These are phyloP conservation scores for Phytophthora sansomeana DNA, from an alignment of 352 stramenopile species.

Conservation along the genomic window DNA sequence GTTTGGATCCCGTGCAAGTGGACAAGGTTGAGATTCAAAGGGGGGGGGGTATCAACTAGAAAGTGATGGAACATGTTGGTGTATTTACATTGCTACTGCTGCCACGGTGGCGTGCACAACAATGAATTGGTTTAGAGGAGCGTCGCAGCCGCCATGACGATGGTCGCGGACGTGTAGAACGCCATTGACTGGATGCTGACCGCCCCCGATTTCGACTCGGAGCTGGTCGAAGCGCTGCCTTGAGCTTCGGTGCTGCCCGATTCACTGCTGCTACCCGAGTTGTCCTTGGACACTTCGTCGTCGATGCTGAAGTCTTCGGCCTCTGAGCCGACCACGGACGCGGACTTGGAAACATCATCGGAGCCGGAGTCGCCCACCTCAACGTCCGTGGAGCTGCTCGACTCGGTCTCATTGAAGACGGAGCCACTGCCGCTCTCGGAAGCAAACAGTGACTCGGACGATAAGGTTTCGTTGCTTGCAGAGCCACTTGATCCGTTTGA, in stretches of 20 bases:
- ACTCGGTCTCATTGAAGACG: conserved; percentile 6
- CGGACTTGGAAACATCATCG: background rate
- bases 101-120: background rate
- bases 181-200: conserved; percentile 9
- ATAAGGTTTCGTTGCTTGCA: conserved; percentile 3
- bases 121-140: conserved; percentile 28
- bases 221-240: conserved; percentile 3
- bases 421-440: background rate
- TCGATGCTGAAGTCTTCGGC: conserved; percentile 22
- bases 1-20: conserved; percentile 12
- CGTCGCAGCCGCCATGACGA: conserved; percentile 17
- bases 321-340: conserved; percentile 7
- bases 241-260: conserved; percentile 4
- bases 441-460: background rate
- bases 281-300: conserved; percentile 1
- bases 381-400: background rate
- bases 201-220: conserved; percentile 24
- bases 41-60: background rate
- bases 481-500: conserved; percentile 7
- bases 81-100: conserved; percentile 17
- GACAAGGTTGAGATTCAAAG: conserved; percentile 5
- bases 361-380: conserved; percentile 20
- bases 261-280: conserved; percentile 18
- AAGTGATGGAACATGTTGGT: conserved; percentile 18
- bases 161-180: conserved; percentile 24